Conservation (phyloP, 768 basidiomycete genomes). For the Pleurotus eryngii region DNA sequence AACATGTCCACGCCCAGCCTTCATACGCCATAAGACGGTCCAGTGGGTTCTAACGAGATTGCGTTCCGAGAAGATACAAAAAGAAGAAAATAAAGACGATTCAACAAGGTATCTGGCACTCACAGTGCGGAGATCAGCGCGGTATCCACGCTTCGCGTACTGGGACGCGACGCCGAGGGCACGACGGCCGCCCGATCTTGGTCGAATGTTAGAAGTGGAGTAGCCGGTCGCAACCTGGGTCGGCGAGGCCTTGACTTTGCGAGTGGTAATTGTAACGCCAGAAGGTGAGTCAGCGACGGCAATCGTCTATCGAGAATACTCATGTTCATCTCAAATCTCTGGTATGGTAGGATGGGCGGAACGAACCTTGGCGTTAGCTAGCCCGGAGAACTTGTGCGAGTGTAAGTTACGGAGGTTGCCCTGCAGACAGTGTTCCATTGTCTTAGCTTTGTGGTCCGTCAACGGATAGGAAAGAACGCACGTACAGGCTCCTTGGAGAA, state of each 20-base stretch:
- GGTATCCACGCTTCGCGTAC: constrained; percentile 64
- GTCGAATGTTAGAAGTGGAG: constrained; percentile 53
- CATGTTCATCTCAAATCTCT: not conserved
- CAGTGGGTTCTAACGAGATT: constrained; percentile 94
- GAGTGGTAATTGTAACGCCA: constrained; percentile 59
- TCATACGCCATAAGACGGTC: constrained; percentile 65
- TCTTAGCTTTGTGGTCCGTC: not conserved
- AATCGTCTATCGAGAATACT: constrained; percentile 48
- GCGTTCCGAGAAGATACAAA: constrained; percentile 33
- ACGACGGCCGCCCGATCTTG: constrained; percentile 69
- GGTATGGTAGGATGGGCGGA: not conserved
- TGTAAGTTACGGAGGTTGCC: constrained; percentile 86
- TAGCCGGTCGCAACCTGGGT: constrained; percentile 45
- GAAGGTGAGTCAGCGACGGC: constrained; percentile 52
- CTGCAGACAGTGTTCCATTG: constrained; percentile 28
- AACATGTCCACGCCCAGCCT: constrained; percentile 92
- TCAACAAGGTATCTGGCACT: constrained; percentile 29
- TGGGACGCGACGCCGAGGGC: constrained; percentile 61
- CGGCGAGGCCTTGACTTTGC: constrained; percentile 60
- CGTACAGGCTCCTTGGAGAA: constrained; percentile 82
- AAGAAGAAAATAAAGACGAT: constrained; percentile 10
- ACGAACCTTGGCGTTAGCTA: constrained; percentile 77
- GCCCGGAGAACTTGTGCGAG: constrained; percentile 90
- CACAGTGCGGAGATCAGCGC: constrained; percentile 75
- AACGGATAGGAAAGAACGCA: not conserved